Percentiles rank a stretch among this genome's conserved stretches.
Evolutionary conservation across 108 stramenopile species (phyloP).

Genomic region (Cyclostephanos tholiformis): DNA sequence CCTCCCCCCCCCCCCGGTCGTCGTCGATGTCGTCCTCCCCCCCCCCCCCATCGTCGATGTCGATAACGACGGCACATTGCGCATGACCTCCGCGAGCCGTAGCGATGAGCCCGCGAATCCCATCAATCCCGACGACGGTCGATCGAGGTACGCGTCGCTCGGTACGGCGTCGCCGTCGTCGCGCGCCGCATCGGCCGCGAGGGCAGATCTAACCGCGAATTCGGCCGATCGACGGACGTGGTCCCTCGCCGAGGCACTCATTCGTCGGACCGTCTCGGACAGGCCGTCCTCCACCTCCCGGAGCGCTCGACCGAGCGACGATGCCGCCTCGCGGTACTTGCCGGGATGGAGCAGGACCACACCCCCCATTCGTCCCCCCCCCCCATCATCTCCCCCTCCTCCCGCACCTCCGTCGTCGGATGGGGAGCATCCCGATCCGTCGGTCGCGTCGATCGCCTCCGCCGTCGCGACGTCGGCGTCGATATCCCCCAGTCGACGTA

Average conservation of each 20-base stretch:
- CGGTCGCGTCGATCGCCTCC: background rate
- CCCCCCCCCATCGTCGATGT: too few relatives aligned
- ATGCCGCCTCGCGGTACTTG: constrained; percentile 33
- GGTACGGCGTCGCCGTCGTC: constrained; percentile 51
- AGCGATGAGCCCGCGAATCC: constrained; percentile 18
- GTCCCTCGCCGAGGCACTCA: constrained; percentile 12
- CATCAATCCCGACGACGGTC: constrained; percentile 31
- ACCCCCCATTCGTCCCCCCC: too few relatives aligned
- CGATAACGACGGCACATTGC: constrained; percentile 38
- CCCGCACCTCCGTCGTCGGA: background rate
- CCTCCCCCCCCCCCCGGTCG: constrained; percentile 25
- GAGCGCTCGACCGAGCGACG: background rate
- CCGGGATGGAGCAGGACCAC: constrained; percentile 29
- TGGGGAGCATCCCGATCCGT: too few relatives aligned
- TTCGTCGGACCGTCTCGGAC: constrained; percentile 5
- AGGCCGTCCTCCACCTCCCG: constrained; percentile 28
- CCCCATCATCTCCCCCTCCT: too few relatives aligned
- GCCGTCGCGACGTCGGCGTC: constrained; percentile 13
- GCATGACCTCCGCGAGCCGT: constrained; percentile 22
- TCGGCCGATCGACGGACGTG: constrained; percentile 39
- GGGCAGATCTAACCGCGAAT: constrained; percentile 27
- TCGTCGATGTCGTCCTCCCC: constrained; percentile 11
- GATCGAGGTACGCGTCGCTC: constrained; percentile 51
- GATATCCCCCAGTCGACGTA: constrained; percentile 22
- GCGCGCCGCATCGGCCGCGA: constrained; percentile 25